Evolutionary conservation across 2,329 filamentous ascomycete species (phyloP).

Genomic region (Ceratocystis alfenasii): DNA sequence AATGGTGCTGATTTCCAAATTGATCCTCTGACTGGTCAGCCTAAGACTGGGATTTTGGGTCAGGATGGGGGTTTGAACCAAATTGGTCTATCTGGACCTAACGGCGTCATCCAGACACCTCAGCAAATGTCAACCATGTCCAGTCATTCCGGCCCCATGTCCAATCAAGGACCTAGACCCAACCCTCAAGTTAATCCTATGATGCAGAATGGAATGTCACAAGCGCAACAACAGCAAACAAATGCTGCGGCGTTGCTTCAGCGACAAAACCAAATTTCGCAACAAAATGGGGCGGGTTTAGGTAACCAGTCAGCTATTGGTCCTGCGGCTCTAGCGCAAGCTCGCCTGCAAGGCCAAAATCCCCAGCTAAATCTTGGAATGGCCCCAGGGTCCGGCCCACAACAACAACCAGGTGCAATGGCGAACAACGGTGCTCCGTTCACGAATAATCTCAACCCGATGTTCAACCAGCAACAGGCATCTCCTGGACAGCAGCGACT

Average conservation of each 20-base stretch:
- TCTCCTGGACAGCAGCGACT: slow-evolving; percentile 30
- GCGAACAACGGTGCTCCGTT: slow-evolving; percentile 39
- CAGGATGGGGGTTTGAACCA: slow-evolving; percentile 8
- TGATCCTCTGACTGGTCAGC: slow-evolving; percentile 1
- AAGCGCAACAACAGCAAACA: slow-evolving; percentile 9
- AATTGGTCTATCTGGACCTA: slow-evolving; percentile 11
- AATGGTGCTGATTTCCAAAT: slow-evolving; percentile 28
- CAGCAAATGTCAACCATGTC: slow-evolving; percentile 13
- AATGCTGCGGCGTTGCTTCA: background rate
- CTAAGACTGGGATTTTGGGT: slow-evolving; percentile 1
- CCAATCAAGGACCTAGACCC: background rate
- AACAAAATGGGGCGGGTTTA: slow-evolving; percentile 25
- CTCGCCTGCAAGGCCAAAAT: slow-evolving; percentile 9
- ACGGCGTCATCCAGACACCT: background rate
- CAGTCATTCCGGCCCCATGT: slow-evolving; percentile 8
- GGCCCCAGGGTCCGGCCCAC: slow-evolving; percentile 25
- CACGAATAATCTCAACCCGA: slow-evolving; percentile 39
- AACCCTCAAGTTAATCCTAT: slow-evolving; percentile 5
- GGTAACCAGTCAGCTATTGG: slow-evolving; percentile 23
- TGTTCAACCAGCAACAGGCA: slow-evolving; percentile 43
- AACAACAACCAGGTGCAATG: slow-evolving; percentile 28
- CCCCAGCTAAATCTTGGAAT: slow-evolving; percentile 7
- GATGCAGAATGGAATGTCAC: slow-evolving; percentile 6
- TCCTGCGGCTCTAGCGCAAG: background rate
- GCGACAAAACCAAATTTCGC: slow-evolving; percentile 8